Evolutionary conservation across 768 basidiomycete species (phyloP), one percentile per base, ranked within the genome.

Genomic region (Suillus brevipes): DNA sequence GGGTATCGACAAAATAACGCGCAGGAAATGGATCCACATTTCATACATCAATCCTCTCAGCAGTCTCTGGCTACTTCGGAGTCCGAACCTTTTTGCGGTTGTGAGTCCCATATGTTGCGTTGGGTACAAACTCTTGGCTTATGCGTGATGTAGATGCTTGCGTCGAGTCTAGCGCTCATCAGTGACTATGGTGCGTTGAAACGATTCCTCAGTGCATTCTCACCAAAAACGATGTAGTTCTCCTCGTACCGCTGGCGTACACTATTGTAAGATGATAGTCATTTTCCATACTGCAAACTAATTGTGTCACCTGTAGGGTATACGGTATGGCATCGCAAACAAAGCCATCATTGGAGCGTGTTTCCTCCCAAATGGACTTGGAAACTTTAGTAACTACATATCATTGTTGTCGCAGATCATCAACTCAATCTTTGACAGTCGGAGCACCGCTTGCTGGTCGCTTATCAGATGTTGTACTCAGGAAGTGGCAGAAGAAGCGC

Each of bases 371-470:
- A 67, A 69, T 2, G 79, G 79, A 12, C 36, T 79, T 10, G 79
- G 79, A 9, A 77, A 79, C 61, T 71, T 76, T 25, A 64, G 78
- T 80, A 64, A 25, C 77, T 68, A 13, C 36, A 31, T 16, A 25
- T 9, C 23, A 23, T 62, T 52, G 14, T 55, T 8, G 3, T 42
- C 12, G 14, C 25, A n/a, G 12, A 34, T 45, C 47, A 52, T 55
- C 4, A 4, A 25, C 23, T 20, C 56, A 38, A 28, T 61, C 7
- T n/a, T n/a, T n/a, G 43, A 18, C 59, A 88, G 85, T 86, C 61
- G 87, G 87, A 2, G 84, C 87, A 1, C 84, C 85, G 6, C 66
- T 87, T 9, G 81, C 85, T 0, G 87, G 88, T 0, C 79, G 78
- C 18, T 67, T 87, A 1, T 88, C 88, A 0, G 88, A 89, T 72